phyloP scores from a whole-genome alignment of 1,284 basidiomycete genomes.

The Ceratobasidium sp. region DNA sequence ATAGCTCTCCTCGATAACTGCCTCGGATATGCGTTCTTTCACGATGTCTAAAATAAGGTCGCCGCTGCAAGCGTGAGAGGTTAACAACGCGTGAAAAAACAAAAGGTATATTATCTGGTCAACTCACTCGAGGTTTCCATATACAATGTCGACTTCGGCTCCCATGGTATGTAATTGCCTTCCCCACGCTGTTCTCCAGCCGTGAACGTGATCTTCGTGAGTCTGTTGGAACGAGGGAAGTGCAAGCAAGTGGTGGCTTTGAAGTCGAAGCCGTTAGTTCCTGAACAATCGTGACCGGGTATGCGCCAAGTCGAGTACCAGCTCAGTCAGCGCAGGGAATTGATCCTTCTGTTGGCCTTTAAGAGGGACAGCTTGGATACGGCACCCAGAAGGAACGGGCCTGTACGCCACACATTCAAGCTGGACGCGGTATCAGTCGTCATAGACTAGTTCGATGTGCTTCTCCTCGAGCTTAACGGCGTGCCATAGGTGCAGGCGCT shows the following conservation, averaged over 20 bases:
- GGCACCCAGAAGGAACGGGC: slow-evolving; percentile 26
- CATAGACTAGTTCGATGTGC: slow-evolving; percentile 33
- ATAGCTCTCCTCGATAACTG: slow-evolving; percentile 43
- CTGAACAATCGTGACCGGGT: slow-evolving; percentile 25
- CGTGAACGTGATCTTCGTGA: slow-evolving; percentile 21
- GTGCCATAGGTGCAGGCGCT: slow-evolving; percentile 35
- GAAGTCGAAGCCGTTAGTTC: no score
- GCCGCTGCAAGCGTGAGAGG: background rate
- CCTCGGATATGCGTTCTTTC: slow-evolving; percentile 34
- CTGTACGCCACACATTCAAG: slow-evolving; percentile 22
- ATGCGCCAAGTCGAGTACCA: slow-evolving; percentile 34
- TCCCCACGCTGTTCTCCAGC: slow-evolving; percentile 33
- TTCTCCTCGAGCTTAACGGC: slow-evolving; percentile 39
- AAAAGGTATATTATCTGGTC: background rate
- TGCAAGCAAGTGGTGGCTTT: no score
- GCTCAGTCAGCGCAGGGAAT: slow-evolving; percentile 33
- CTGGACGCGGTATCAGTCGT: slow-evolving; percentile 28
- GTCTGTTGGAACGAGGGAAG: slow-evolving; percentile 33
- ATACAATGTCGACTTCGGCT: no score
- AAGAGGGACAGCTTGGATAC: slow-evolving; percentile 13
- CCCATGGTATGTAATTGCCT: no score
- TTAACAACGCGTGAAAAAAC: background rate
- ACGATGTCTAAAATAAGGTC: slow-evolving; percentile 28
- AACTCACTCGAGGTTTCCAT: no score
- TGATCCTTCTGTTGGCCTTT: slow-evolving; percentile 36